These are phyloP conservation scores for Solanum appendiculatum DNA, from an alignment of 257 asterid species.

Conservation along the genomic window DNA sequence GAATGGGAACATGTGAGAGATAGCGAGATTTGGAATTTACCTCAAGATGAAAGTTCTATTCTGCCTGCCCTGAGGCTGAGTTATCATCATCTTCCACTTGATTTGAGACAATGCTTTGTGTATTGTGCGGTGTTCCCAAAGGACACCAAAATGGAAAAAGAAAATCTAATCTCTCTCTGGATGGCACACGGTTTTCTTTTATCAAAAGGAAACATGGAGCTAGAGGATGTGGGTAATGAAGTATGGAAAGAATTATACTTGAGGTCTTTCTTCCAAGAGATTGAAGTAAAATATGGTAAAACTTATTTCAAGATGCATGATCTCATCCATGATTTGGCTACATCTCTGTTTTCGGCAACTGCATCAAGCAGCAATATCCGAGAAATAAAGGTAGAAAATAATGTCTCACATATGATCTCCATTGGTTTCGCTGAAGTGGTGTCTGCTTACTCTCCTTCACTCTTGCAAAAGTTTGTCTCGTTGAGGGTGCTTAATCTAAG, in stretches of 20 bases:
- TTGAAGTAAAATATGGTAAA: not conserved
- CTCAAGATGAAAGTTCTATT: too few species aligned
- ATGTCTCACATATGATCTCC: too few species aligned
- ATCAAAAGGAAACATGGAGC: not conserved
- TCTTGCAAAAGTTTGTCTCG: too few species aligned
- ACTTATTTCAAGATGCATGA: not conserved
- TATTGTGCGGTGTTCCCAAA: constrained; percentile 21
- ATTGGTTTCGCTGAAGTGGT: too few species aligned
- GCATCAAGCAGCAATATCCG: too few species aligned
- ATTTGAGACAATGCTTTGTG: constrained; percentile 21
- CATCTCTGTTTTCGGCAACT: too few species aligned
- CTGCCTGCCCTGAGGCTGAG: too few species aligned
- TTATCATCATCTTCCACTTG: not conserved
- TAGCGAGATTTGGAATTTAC: not conserved
- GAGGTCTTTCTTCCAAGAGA: constrained; percentile 7
- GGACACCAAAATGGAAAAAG: not conserved
- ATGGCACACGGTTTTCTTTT: constrained; percentile 17
- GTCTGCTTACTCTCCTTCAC: too few species aligned
- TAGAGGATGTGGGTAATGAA: constrained; percentile 14
- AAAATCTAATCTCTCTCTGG: constrained; percentile 9
- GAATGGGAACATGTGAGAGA: constrained; percentile 13
- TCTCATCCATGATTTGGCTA: too few species aligned
- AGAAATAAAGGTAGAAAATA: too few species aligned
- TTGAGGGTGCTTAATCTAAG: too few species aligned
- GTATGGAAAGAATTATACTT: constrained; percentile 12